Conservation (phyloP, 805 yeast genomes). For the Cyberlindnera veronae region DNA sequence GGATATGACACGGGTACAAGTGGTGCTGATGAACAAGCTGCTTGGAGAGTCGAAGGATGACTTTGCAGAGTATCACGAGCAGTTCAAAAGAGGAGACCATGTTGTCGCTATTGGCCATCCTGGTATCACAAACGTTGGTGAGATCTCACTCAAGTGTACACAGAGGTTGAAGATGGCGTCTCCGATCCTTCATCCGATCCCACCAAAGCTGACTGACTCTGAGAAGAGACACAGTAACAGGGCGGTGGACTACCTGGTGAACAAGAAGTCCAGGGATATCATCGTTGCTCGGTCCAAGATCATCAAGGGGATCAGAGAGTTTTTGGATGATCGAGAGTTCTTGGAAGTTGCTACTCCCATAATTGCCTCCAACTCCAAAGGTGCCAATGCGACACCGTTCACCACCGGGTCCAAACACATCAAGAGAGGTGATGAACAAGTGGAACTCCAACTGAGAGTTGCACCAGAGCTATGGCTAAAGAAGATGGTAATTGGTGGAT, state of each 20-base stretch:
- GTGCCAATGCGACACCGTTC: conserved; percentile 93
- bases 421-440: conserved; percentile 21
- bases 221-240: conserved; percentile 61
- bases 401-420: conserved; percentile 41
- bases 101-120: conserved; percentile 67
- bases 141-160: conserved; percentile 62
- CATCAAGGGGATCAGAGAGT: conserved; percentile 51
- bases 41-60: conserved; percentile 40
- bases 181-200: conserved; percentile 69
- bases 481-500: conserved; percentile 75
- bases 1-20: conserved; percentile 55
- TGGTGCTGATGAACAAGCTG: conserved; percentile 54
- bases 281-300: conserved; percentile 53
- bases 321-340: conserved; percentile 52
- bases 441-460: conserved; percentile 62
- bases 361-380: conserved; percentile 67
- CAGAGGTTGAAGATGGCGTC: conserved; percentile 51
- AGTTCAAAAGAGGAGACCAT: conserved; percentile 68
- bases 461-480: conserved; percentile 97
- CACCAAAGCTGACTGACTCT: conserved; percentile 55
- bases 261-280: conserved; percentile 44
- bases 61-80: conserved; percentile 34
- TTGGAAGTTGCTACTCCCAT: conserved; percentile 90
- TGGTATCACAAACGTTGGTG: conserved; percentile 73
- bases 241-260: conserved; percentile 70